Evolutionary conservation across 768 basidiomycete species (phyloP).

Genomic region (Cystoderma amianthinum): DNA sequence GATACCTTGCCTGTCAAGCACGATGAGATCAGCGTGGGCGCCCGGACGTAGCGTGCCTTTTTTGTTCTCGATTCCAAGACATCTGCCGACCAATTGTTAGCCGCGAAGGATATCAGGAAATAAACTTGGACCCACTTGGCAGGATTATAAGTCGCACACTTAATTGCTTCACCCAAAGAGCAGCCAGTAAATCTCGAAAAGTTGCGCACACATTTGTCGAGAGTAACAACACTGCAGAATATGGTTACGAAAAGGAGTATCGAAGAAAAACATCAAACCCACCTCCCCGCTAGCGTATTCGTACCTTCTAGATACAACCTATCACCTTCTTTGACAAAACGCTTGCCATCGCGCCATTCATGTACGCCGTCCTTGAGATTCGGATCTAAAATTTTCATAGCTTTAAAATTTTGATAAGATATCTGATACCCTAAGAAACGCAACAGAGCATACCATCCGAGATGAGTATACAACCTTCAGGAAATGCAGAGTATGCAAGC

Average conservation of each 20-base stretch:
- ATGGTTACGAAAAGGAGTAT: background rate
- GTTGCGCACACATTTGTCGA: constrained; percentile 84
- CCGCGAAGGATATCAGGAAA: background rate
- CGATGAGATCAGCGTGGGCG: constrained; percentile 82
- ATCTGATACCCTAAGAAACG: background rate
- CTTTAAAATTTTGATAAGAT: constrained; percentile 32
- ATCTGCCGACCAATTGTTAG: constrained; percentile 32
- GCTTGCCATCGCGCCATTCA: constrained; percentile 81
- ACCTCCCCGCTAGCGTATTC: constrained; percentile 86
- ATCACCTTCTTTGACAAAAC: constrained; percentile 75
- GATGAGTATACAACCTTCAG: constrained; percentile 82
- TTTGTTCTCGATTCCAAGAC: constrained; percentile 68
- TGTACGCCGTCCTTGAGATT: constrained; percentile 78
- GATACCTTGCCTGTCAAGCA: constrained; percentile 62
- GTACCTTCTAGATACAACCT: constrained; percentile 82
- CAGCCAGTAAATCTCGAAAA: constrained; percentile 80
- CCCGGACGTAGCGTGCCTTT: constrained; percentile 80
- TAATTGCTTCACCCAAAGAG: constrained; percentile 76
- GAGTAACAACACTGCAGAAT: constrained; percentile 57
- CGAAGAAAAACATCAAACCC: constrained; percentile 14
- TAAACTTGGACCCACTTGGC: constrained; percentile 47
- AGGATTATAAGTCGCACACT: constrained; percentile 81
- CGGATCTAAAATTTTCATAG: constrained; percentile 84
- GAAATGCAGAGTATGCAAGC: constrained; percentile 79
- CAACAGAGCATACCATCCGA: constrained; percentile 63